Conservation (phyloP, 1,284 basidiomycete species). For the Athelia psychrophila region DNA sequence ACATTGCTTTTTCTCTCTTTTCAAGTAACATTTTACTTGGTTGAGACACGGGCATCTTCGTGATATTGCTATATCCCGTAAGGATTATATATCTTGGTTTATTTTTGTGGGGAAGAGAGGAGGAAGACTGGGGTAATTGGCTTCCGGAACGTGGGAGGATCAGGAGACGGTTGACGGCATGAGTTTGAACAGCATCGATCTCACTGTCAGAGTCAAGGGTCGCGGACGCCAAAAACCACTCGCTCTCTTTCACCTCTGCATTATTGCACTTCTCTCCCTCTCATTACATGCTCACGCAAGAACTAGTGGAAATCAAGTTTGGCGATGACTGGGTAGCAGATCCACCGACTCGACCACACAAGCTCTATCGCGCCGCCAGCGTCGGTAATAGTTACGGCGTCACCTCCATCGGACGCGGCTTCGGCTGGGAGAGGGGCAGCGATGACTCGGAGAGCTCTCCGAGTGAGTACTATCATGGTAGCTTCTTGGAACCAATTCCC, state of each 20-base stretch:
- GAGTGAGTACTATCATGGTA: slow-evolving; percentile 3
- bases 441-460: slow-evolving; percentile 21
- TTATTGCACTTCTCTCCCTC: not conserved
- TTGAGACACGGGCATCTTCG: too few species aligned
- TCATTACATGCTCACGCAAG: slow-evolving; percentile 53
- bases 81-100: too few species aligned
- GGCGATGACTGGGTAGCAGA: slow-evolving; percentile 58
- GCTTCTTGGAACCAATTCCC: not conserved
- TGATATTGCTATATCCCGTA: too few species aligned
- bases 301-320: slow-evolving; percentile 57
- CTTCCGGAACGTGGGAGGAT: too few species aligned
- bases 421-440: slow-evolving; percentile 59
- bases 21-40: too few species aligned
- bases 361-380: slow-evolving; percentile 60
- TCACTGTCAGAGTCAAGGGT: too few species aligned
- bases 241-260: not conserved
- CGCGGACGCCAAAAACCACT: not conserved
- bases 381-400: slow-evolving; percentile 78
- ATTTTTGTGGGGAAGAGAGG: too few species aligned
- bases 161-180: too few species aligned
- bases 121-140: too few species aligned
- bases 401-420: slow-evolving; percentile 78
- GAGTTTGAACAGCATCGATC: too few species aligned
- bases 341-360: slow-evolving; percentile 31
- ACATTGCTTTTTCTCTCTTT: too few species aligned